Conservation (phyloP, 176 grass and related monocot genomes). For the Triticum dicoccoides region DNA sequence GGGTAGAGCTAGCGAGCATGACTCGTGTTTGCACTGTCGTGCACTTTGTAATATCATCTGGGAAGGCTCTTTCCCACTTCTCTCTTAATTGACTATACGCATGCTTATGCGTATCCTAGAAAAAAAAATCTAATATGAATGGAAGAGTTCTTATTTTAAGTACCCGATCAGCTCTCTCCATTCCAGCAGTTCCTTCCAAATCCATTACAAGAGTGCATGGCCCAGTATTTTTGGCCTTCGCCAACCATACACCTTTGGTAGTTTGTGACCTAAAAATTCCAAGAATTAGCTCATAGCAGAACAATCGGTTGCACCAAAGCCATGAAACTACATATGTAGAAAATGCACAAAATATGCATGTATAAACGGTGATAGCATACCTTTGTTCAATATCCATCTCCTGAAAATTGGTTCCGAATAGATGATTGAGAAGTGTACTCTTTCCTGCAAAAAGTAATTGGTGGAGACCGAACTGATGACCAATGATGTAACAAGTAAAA, state of each 20-base stretch:
- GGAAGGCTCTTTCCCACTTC: no score
- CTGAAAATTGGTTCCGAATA: constrained; percentile 79
- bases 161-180: constrained; percentile 75
- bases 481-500: background rate
- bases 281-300: background rate
- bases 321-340: background rate
- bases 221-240: constrained; percentile 63
- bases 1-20: no score
- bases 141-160: no score
- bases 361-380: constrained; percentile 33
- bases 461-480: background rate
- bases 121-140: no score
- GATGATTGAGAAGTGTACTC: constrained; percentile 94
- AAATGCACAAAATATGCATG: constrained; percentile 20
- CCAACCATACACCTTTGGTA: constrained; percentile 91
- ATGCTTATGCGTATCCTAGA: no score
- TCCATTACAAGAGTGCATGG: constrained; percentile 87
- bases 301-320: background rate
- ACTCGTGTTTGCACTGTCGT: no score
- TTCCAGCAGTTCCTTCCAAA: constrained; percentile 91
- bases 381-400: constrained; percentile 91
- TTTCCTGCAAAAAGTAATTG: constrained; percentile 53
- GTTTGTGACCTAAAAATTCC: constrained; percentile 71
- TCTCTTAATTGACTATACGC: no score
- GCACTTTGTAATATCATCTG: no score